Conservation (phyloP, 1,284 basidiomycete genomes). For the Papiliotrema fonsecae region DNA sequence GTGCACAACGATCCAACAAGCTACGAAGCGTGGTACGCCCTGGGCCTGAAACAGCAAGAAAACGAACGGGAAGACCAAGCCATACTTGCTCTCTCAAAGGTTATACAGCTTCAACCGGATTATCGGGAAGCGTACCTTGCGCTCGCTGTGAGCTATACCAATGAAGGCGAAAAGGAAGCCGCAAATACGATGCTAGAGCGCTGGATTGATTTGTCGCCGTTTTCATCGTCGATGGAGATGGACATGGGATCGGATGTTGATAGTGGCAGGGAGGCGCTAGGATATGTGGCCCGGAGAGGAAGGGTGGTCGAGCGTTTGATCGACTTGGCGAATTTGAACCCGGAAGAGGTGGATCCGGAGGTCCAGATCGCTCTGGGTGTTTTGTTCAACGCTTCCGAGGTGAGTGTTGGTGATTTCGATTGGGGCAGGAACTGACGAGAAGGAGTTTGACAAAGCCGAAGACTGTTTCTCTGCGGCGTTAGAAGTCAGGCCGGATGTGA, state of each 20-base stretch:
- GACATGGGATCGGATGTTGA: not conserved
- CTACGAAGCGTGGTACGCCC: slow-evolving; percentile 77
- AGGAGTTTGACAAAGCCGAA: slow-evolving; percentile 86
- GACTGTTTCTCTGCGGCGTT: slow-evolving; percentile 93
- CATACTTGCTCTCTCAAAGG: slow-evolving; percentile 75
- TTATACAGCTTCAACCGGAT: slow-evolving; percentile 72
- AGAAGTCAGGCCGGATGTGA: slow-evolving; percentile 76
- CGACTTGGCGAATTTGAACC: slow-evolving; percentile 45
- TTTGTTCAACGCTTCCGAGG: slow-evolving; percentile 85
- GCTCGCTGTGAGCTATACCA: slow-evolving; percentile 85
- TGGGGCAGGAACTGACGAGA: slow-evolving; percentile 11
- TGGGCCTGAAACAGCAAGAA: slow-evolving; percentile 97
- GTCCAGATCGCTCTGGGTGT: slow-evolving; percentile 93
- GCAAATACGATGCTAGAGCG: slow-evolving; percentile 74
- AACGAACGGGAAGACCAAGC: slow-evolving; percentile 93
- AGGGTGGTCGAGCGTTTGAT: slow-evolving; percentile 43
- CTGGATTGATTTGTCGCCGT: slow-evolving; percentile 59
- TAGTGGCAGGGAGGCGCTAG: slow-evolving; percentile 2
- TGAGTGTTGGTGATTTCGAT: slow-evolving; percentile 35
- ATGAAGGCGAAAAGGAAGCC: slow-evolving; percentile 71
- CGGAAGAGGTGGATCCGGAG: slow-evolving; percentile 75
- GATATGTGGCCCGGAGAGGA: slow-evolving; percentile 10
- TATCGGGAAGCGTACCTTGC: slow-evolving; percentile 83
- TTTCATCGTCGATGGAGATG: slow-evolving; percentile 7
- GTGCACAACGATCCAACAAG: slow-evolving; percentile 74